Percentiles rank a stretch among this genome's conserved stretches.
phyloP scores from a whole-genome alignment of 83 land plant genomes.

The Thuja plicata region DNA sequence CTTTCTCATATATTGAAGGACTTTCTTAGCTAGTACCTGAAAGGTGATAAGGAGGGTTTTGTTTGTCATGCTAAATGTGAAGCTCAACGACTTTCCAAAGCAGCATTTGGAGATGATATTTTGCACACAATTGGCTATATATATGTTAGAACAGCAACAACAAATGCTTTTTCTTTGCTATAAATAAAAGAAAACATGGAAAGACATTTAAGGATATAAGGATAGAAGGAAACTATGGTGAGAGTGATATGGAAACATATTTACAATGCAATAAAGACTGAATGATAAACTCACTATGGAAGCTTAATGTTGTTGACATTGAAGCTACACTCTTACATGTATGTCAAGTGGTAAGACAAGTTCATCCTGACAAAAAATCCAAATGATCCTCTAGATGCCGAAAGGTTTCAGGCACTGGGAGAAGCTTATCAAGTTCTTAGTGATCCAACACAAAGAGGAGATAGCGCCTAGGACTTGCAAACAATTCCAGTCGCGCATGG shows the following conservation, averaged over 20 bases:
- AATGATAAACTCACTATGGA: slow-evolving; percentile 68
- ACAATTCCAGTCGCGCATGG: no score
- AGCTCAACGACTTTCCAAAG: slow-evolving; percentile 59
- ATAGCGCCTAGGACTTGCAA: no score
- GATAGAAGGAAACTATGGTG: slow-evolving; percentile 28
- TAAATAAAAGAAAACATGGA: slow-evolving; percentile 62
- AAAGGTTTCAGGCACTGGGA: no score
- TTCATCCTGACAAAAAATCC: no score
- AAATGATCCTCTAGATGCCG: no score
- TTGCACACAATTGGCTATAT: slow-evolving; percentile 71
- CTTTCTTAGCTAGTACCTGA: slow-evolving; percentile 57
- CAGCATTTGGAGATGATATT: slow-evolving; percentile 66
- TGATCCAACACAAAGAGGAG: no score
- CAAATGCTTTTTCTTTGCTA: slow-evolving; percentile 64
- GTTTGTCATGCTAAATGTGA: slow-evolving; percentile 50
- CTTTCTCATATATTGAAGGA: slow-evolving; percentile 46
- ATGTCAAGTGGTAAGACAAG: slow-evolving; percentile 73
- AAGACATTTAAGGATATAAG: slow-evolving; percentile 30
- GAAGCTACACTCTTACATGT: slow-evolving; percentile 67
- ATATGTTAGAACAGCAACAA: slow-evolving; percentile 58
- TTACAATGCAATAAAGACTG: slow-evolving; percentile 45
- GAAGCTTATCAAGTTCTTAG: no score
- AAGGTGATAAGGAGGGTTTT: slow-evolving; percentile 65
- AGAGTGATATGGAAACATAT: no score
- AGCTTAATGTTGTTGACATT: slow-evolving; percentile 72